phyloP scores from a whole-genome alignment of 139 green algal genomes.

The Coelastrella sp. region DNA sequence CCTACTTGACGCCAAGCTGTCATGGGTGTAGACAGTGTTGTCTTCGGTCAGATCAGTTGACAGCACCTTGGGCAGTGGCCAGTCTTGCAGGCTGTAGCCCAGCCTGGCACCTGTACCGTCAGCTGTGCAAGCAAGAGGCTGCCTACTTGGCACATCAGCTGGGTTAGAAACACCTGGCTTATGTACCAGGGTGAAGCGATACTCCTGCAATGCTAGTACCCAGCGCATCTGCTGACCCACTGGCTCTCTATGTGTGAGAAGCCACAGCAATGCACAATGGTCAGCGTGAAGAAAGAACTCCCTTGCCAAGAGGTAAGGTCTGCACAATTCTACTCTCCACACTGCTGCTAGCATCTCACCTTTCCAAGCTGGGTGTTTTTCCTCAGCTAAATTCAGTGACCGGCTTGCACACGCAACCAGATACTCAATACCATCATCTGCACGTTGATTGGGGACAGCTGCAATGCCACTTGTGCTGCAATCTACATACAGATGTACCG shows the following conservation, averaged over 20 bases:
- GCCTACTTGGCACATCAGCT: conserved; percentile 19
- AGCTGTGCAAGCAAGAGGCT: neutral
- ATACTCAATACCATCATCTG: conserved; percentile 44
- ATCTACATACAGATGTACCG: conserved; percentile 44
- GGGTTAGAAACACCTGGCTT: conserved; percentile 24
- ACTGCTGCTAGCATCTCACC: conserved; percentile 26
- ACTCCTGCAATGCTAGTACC: conserved; percentile 24
- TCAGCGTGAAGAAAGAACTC: conserved; percentile 25
- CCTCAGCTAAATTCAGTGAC: conserved; percentile 4
- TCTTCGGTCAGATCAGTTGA: neutral
- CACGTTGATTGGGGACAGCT: conserved; percentile 54
- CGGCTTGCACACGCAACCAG: conserved; percentile 21
- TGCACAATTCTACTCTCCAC: neutral
- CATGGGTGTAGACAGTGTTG: neutral
- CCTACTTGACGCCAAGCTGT: neutral
- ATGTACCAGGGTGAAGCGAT: conserved; percentile 36
- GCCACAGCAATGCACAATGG: conserved; percentile 15
- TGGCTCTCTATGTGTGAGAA: conserved; percentile 8
- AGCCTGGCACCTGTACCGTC: conserved; percentile 16
- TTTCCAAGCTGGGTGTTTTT: neutral
- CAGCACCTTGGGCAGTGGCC: neutral
- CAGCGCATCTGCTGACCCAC: conserved; percentile 22
- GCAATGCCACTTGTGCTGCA: conserved; percentile 37
- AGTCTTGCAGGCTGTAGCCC: neutral
- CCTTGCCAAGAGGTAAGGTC: neutral